phyloP scores from a whole-genome alignment of 164 flowering plant species.

The Nymphaea thermarum region DNA sequence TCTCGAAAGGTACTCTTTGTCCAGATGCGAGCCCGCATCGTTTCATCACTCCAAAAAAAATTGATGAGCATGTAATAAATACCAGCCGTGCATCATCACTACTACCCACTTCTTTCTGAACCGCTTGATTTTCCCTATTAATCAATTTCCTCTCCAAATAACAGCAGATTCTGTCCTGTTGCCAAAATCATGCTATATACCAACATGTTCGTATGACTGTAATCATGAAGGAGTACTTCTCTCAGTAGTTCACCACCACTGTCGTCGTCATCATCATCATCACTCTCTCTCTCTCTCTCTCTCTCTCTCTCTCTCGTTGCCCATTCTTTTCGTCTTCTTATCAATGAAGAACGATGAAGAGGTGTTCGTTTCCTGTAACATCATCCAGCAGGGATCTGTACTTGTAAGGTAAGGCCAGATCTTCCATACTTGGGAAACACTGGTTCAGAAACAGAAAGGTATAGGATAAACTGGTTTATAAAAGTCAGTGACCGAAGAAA shows the following conservation, averaged over 20 bases:
- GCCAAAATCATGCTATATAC: not conserved
- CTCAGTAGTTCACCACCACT: not conserved
- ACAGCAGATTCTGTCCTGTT: not conserved
- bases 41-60: no score
- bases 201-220: not conserved
- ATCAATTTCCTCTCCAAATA: not conserved
- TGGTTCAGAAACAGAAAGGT: no score
- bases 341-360: no score
- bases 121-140: not conserved
- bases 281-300: constrained; percentile 1
- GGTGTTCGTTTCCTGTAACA: no score
- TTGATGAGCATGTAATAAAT: no score
- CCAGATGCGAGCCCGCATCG: no score
- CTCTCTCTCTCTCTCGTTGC: not conserved
- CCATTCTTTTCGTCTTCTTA: not conserved
- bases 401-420: no score
- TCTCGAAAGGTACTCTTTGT: no score
- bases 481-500: no score
- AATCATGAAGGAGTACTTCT: not conserved
- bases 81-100: not conserved
- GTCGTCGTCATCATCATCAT: not conserved
- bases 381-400: no score
- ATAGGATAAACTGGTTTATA: no score
- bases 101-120: not conserved
- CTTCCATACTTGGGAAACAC: no score